These are phyloP conservation scores for Zopfia rhizophila DNA, from an alignment of 2,329 filamentous ascomycete genomes.

Conservation along the genomic window DNA sequence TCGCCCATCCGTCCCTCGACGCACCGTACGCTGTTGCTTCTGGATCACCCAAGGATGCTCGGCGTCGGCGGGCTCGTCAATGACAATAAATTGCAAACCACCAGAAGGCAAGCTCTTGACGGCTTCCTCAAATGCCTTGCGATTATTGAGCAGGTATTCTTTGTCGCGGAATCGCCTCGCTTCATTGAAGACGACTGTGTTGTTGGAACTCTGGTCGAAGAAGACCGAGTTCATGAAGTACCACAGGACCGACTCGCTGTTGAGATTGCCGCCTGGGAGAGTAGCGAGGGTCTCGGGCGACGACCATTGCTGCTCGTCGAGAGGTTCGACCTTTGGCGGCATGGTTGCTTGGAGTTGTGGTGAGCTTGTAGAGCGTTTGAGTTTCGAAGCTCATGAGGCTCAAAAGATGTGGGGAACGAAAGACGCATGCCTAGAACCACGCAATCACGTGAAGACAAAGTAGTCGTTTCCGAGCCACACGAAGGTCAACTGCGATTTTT, in stretches of 20 bases:
- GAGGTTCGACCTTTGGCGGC: slow-evolving; percentile 39
- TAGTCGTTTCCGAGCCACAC: too few species aligned
- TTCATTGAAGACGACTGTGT: slow-evolving; percentile 64
- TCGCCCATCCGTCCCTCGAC: slow-evolving; percentile 46
- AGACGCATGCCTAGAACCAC: too few species aligned
- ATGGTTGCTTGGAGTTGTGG: slow-evolving; percentile 34
- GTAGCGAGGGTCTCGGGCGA: slow-evolving; percentile 33
- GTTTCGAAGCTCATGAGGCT: too few species aligned
- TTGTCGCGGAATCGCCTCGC: slow-evolving; percentile 60
- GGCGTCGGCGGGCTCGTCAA: slow-evolving; percentile 64
- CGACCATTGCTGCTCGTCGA: slow-evolving; percentile 45
- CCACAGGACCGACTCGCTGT: slow-evolving; percentile 60
- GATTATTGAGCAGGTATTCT: slow-evolving; percentile 63
- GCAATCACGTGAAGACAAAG: too few species aligned
- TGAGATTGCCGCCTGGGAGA: slow-evolving; percentile 34
- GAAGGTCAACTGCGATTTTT: too few species aligned
- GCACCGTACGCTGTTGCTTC: slow-evolving; percentile 58
- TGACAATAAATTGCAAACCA: slow-evolving; percentile 69
- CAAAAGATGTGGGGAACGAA: too few species aligned
- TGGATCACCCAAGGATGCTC: slow-evolving; percentile 69
- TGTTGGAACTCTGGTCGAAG: slow-evolving; percentile 70
- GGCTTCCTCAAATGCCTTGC: slow-evolving; percentile 65
- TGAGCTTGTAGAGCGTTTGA: too few species aligned
- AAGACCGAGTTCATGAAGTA: slow-evolving; percentile 73
- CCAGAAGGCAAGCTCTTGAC: slow-evolving; percentile 60